Evolutionary conservation across 164 flowering plant species (phyloP).

Genomic region (Magnolia changhungtana): DNA sequence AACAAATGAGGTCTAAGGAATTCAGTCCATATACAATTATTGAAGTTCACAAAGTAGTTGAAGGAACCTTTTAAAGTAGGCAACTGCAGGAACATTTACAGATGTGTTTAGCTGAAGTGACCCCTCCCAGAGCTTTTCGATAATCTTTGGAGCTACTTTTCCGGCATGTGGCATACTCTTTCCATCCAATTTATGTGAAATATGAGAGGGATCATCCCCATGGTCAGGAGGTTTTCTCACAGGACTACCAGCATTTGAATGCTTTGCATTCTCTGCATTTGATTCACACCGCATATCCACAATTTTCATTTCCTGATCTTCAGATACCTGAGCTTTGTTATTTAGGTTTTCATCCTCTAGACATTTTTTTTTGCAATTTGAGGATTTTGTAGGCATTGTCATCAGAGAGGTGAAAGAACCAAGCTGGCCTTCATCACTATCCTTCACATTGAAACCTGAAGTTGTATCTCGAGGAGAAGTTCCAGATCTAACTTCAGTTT

Average conservation of each 20-base stretch:
- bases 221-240: conserved; percentile 5
- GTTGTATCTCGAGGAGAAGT: conserved; percentile 3
- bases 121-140: conserved; percentile 60
- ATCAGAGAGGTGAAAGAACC: neutral
- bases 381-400: neutral
- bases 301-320: conserved; percentile 6
- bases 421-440: neutral
- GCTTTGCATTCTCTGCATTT: conserved; percentile 4
- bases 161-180: conserved; percentile 11
- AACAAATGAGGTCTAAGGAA: neutral
- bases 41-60: conserved; percentile 4
- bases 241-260: conserved; percentile 9
- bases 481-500: conserved; percentile 10
- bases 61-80: conserved; percentile 59
- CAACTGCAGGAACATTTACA: conserved; percentile 37
- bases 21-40: neutral
- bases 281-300: conserved; percentile 7
- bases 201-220: conserved; percentile 10
- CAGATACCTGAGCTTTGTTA: conserved; percentile 1
- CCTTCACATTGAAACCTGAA: conserved; percentile 4
- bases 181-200: conserved; percentile 15
- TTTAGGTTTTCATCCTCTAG: neutral
- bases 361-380: neutral
- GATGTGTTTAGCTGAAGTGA: conserved; percentile 51
- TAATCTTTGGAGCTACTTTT: conserved; percentile 19